Base-by-base conservation (phyloP, 495 filamentous ascomycete species). In the Apiosordaria backusii region DNA sequence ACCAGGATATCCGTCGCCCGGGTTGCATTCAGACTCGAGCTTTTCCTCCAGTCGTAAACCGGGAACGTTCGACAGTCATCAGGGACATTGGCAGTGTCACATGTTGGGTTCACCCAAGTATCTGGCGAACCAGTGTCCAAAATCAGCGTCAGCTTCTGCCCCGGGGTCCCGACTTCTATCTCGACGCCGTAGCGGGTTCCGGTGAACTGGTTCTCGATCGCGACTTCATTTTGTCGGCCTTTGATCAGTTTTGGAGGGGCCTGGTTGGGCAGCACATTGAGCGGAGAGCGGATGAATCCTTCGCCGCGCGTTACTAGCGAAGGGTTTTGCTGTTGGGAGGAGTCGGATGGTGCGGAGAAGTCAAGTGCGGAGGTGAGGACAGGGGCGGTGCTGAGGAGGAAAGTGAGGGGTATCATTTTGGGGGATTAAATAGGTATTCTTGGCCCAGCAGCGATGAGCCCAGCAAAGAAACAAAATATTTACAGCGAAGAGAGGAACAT, bases 81-180 rank as follows among this genome's bases (percentile, higher is more conserved):
- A 2, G 63, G 60, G 19, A 72, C 54, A 7, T 68, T 71, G 4
- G 78, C 62, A 7, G 72, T 65, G 1, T 67, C 61, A 59, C 80
- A 82, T 1, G 69, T 52, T 4, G 80, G 80, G 40, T 81, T 79
- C 22, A 82, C 76, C 81, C 81, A 83, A 4, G 68, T 70, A 58
- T 80, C 78, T 16, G 77, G 79, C 45, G 78, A 80, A 0, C 79
- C 79, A 1, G 79, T 81, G 25, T 81, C 79, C 60, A 81, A 66
- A 10, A 78, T 70, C n/a, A 81, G 67, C 1, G 70, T 68, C 2
- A 79, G 58, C 0, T 68, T 68, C 62, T 81, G 79, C 2, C 50
- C 29, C 0, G 70, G 70, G 0, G 70, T 71, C 13, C 70, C 70
- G 15, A 71, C 19, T 18, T 67, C 64, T 10, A 71, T 54, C 4